Evolutionary conservation across 1,139 yeast species (phyloP), one percentile per base, ranked within the genome.

Genomic region (Arxiozyma telluris): DNA sequence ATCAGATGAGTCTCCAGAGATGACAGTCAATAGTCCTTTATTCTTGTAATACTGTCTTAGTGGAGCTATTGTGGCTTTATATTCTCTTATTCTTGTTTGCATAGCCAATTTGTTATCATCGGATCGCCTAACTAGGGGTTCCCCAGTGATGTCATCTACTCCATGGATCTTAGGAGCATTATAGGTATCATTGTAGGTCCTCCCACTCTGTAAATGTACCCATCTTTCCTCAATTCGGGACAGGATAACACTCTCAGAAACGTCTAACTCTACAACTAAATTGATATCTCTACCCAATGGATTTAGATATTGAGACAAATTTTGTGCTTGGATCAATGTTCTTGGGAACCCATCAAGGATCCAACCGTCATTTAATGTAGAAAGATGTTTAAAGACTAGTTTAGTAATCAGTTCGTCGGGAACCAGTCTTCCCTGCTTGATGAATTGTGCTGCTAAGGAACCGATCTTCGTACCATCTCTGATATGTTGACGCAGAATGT

Each of bases 281-380:
- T 87, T 89, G 54, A 90, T 68, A 17, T 71, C 67, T 1, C 83
- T 70, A 1, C 71, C 58, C 38, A 70, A 58, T 12, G 70, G 59
- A 0, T 58, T 58, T 50, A 90, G 72, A 11, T 77, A 76, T 21
- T 64, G 58, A 54, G 82, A 81, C 47, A 91, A 72, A 7, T 76
- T 76, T 39, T 69, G 64, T 0, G 96, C 97, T 69, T 91, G 98
- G 3, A 71, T 71, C 25, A 73, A 68, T 0, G 94, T 91, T 57
- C 98, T 74, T 2, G 98, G 98, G 65, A 90, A 91, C 49, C 98
- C 98, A 66, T 91, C 98, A 53, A 91, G 74, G 38, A 91, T 73
- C 90, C 96, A 90, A 15, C 82, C 73, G 1, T 82, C 61, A 4
- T 69, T 55, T 0, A 70, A 62, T 56, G 18, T 61, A 54, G 55